Base-by-base conservation (phyloP, 768 basidiomycete genomes). In the Trametes punicea region DNA sequence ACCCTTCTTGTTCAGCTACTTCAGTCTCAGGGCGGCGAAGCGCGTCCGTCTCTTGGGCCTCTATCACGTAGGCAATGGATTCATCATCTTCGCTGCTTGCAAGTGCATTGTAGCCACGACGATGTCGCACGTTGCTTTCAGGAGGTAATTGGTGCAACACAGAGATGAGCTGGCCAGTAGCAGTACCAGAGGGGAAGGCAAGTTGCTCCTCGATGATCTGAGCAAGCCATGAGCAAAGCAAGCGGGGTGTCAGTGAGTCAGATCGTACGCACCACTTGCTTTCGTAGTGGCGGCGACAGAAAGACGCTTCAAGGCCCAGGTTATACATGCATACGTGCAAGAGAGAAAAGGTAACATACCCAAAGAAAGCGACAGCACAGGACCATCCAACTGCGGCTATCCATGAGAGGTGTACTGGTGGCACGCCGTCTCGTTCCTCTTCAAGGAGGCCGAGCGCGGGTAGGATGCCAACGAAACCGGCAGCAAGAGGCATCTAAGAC, bases 201-300 rank as follows among this genome's bases (percentile, higher is more conserved):
- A 98, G 83, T 69, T 96, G 85, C 70, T 98, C 96, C 67, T 95
- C 88, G 38, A 98, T 84, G 56, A 98, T 93, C 90, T 93, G 60
- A 9, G 41, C 13, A 9, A 6, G 45, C 11, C 18, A 20, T 31
- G 21, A 31, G 10, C 30, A 27, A 23, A 16, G 46, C 44, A 15
- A 34, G 26, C 18, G 15, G 33, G 15, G 10, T 15, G 10, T 9
- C 18, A 38, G 36, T 41, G 6, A 41, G 33, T 9, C 11, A 36
- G n/a, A n/a, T n/a, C 34, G 27, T 18, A 76, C 87, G 27, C 61
- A 93, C 92, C 65, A 96, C 93, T 83, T 97, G 94, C 67, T 91
- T 90, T 44, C 96, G 84, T 26, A 98, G 81, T 6, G 95, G 96
- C 15, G 94, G 93, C 1, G 96, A 96, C 38, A 98, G 77, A 70